A percentile compares a stretch with the other conserved stretches of the same genome.
Conservation (phyloP, 257 asterid genomes). For the Capsicum rhomboideum region DNA sequence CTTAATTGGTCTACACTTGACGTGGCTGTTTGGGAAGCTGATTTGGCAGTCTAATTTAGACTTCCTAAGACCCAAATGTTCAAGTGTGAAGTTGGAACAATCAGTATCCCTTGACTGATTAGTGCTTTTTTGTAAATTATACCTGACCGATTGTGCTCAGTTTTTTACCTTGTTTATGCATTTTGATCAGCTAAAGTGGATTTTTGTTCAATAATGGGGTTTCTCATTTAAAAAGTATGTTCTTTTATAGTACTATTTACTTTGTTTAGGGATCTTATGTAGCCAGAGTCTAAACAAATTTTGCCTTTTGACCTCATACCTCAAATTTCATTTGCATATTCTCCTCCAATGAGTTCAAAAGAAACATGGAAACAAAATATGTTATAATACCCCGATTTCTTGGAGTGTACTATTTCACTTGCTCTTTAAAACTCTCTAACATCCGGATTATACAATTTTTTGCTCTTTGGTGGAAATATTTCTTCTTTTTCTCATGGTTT, state of each 20-base stretch:
- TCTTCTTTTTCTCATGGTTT: not conserved
- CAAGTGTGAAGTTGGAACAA: not conserved
- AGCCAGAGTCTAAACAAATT: not conserved
- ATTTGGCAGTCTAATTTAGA: not conserved
- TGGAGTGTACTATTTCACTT: not conserved
- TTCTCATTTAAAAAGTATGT: not conserved
- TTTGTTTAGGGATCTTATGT: not conserved
- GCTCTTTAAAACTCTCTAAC: not conserved
- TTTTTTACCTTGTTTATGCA: not conserved
- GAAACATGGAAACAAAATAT: not conserved
- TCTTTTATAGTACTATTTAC: not conserved
- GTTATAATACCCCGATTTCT: not conserved
- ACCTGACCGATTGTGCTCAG: not conserved
- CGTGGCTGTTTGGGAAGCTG: slow-evolving; percentile 2
- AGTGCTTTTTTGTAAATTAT: not conserved
- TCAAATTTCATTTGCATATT: not conserved
- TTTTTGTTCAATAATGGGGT: not conserved
- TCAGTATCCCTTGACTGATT: not conserved
- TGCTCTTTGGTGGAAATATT: not conserved
- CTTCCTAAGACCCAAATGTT: not conserved
- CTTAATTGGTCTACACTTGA: not conserved
- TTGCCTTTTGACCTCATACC: not conserved
- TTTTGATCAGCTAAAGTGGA: not conserved
- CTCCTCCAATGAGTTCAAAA: not conserved
- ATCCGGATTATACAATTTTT: not conserved